Conservation (phyloP, 495 filamentous ascomycete species). For the Schizothecium vesticola region DNA sequence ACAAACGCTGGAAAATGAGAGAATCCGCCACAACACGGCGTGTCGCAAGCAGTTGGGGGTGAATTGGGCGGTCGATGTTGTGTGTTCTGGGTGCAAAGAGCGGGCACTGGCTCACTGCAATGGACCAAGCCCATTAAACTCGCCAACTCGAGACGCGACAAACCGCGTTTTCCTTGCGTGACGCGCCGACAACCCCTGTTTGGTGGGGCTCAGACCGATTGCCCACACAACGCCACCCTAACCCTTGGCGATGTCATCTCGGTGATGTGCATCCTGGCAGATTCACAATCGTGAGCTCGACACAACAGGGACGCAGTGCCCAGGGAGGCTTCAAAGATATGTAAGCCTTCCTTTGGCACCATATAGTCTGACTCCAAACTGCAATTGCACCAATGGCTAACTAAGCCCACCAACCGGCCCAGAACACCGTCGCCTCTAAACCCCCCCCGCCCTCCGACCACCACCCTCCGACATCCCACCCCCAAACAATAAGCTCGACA, state of each 20-base stretch:
- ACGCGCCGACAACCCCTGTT: conserved; percentile 13
- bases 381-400: not conserved
- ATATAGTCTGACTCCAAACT: not conserved
- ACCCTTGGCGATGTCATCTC: conserved; percentile 4
- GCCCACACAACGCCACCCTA: not conserved
- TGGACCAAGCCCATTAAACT: conserved; percentile 23
- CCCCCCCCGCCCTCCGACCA: not conserved
- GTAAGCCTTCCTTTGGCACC: not conserved
- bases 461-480: not conserved
- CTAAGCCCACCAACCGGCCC: not conserved
- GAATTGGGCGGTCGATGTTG: conserved; percentile 7
- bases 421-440: not conserved
- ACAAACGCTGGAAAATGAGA: not conserved
- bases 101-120: not conserved
- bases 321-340: not conserved
- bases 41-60: not conserved
- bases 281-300: not conserved
- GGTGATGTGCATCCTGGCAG: not conserved
- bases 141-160: conserved; percentile 8
- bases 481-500: not conserved
- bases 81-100: not conserved
- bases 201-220: conserved; percentile 7
- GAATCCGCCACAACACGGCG: not conserved
- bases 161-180: conserved; percentile 15
- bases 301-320: not conserved